Evolutionary conservation across 306 rosid genomes (phyloP).

Genomic region (Cotoneaster glaucophyllus): DNA sequence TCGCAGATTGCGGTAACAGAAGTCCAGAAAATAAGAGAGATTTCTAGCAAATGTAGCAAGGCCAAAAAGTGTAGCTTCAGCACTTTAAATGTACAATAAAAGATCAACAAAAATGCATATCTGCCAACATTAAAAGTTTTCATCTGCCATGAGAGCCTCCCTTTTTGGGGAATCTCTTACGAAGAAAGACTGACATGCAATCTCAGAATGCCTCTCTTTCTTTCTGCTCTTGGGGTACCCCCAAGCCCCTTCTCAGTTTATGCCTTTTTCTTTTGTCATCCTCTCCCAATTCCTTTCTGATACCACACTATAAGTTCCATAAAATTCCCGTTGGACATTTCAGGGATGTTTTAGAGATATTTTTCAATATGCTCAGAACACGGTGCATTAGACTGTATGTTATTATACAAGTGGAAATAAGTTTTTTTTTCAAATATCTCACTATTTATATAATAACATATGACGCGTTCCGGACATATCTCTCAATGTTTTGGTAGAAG

Average conservation of each 20-base stretch:
- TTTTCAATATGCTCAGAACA: too few relatives aligned
- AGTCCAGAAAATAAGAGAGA: not conserved
- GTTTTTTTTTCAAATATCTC: too few relatives aligned
- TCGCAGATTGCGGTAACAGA: not conserved
- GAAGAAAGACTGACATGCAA: not conserved
- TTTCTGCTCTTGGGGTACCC: not conserved
- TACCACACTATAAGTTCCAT: not conserved
- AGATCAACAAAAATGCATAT: not conserved
- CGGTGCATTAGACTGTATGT: too few relatives aligned
- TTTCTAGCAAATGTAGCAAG: not conserved
- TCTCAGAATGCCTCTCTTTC: too few relatives aligned
- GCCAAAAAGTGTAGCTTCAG: not conserved
- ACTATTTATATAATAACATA: too few relatives aligned
- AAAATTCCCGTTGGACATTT: too few relatives aligned
- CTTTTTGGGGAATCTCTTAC: too few relatives aligned
- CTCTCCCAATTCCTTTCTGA: not conserved
- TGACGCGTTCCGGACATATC: too few relatives aligned
- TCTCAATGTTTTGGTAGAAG: not conserved
- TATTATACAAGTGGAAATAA: too few relatives aligned
- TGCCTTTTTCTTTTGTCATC: too few relatives aligned
- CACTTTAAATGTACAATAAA: not conserved
- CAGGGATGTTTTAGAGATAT: too few relatives aligned
- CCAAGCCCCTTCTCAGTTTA: not conserved
- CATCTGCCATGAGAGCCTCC: not conserved
- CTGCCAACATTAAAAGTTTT: not conserved